Evolutionary conservation across 2,329 filamentous ascomycete species (phyloP).

Genomic region (Beauveria pseudobassiana): DNA sequence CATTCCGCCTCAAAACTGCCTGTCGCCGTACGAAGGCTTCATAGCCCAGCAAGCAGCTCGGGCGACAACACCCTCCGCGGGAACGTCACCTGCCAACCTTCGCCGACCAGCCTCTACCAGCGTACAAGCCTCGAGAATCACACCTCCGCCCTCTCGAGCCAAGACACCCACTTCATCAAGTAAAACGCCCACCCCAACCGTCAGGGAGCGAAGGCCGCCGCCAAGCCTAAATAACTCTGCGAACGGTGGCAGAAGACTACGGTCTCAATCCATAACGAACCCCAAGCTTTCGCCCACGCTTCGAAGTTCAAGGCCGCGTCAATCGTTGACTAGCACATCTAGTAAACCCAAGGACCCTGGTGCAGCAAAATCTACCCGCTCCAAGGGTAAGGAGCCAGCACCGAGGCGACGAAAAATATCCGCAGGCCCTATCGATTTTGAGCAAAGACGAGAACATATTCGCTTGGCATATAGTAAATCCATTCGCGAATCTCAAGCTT

Average conservation of each 20-base stretch:
- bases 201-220: conserved; percentile 30
- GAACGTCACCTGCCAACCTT: conserved; percentile 45
- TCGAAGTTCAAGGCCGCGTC: conserved; percentile 73
- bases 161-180: conserved; percentile 34
- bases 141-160: conserved; percentile 29
- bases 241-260: conserved; percentile 52
- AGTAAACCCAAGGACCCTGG: conserved; percentile 61
- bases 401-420: conserved; percentile 44
- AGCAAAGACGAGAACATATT: conserved; percentile 72
- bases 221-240: conserved; percentile 33
- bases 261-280: conserved; percentile 63
- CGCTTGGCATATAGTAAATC: conserved; percentile 79
- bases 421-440: conserved; percentile 75
- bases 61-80: conserved; percentile 43
- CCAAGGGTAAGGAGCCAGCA: conserved; percentile 22
- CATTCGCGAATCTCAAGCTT: conserved; percentile 64
- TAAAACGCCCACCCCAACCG: conserved; percentile 36
- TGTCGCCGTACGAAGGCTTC: conserved; percentile 37
- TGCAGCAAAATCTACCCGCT: conserved; percentile 40
- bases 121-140: conserved; percentile 28
- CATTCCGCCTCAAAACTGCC: conserved; percentile 36
- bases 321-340: conserved; percentile 67
- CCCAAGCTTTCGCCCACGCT: conserved; percentile 72
- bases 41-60: conserved; percentile 34
- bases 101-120: conserved; percentile 36